These are phyloP conservation scores for Hirschfeldia incana DNA, from an alignment of 345 rosid genomes.

Conservation along the genomic window DNA sequence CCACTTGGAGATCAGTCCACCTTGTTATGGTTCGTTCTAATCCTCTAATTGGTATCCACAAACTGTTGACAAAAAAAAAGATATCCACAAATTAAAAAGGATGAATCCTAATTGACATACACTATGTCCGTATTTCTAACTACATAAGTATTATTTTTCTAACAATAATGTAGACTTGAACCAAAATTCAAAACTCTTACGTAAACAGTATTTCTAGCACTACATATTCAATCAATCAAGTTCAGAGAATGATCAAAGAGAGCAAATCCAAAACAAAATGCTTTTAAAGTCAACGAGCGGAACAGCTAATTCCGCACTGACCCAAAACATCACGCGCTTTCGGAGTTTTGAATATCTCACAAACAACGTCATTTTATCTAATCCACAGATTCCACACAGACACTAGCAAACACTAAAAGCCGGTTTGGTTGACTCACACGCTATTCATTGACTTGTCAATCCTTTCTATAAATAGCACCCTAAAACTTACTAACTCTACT, in stretches of 20 bases:
- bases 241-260: not conserved
- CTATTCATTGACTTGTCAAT: slow-evolving; percentile 14
- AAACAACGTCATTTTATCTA: slow-evolving; percentile 14
- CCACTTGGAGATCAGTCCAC: slow-evolving; percentile 19
- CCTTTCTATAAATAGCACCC: slow-evolving; percentile 25
- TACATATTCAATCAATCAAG: slow-evolving; percentile 16
- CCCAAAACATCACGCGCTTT: slow-evolving; percentile 32
- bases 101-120: not conserved
- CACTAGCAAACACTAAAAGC: slow-evolving; percentile 5
- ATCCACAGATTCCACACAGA: not conserved
- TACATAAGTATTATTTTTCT: not conserved
- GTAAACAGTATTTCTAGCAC: slow-evolving; percentile 4
- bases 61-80: not conserved
- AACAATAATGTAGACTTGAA: not conserved
- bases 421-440: slow-evolving; percentile 34
- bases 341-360: not conserved
- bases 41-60: not conserved
- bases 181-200: slow-evolving; percentile 27
- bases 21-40: slow-evolving; percentile 6
- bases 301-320: slow-evolving; percentile 35
- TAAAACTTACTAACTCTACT: slow-evolving; percentile 7
- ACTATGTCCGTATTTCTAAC: not conserved
- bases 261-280: slow-evolving; percentile 24
- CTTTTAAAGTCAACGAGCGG: slow-evolving; percentile 27
- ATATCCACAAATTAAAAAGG: not conserved